A percentile compares a stretch with the other conserved stretches of the same genome.
phyloP scores from a whole-genome alignment of 2,329 filamentous ascomycete species.

The Colletotrichum trifolii region DNA sequence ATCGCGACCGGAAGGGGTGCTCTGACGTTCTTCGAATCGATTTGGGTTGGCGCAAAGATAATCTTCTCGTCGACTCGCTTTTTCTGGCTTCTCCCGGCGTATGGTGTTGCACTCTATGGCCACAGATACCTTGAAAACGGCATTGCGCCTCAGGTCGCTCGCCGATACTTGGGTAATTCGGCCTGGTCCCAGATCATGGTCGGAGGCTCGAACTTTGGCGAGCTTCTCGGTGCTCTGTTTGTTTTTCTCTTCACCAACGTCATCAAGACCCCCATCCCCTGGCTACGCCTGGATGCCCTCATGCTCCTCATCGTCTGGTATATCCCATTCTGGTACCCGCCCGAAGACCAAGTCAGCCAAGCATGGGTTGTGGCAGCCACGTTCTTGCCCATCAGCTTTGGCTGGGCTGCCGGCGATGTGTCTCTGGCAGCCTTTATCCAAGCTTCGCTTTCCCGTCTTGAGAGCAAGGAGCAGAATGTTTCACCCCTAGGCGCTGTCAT shows the following conservation, averaged over 20 bases:
- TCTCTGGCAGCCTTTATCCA: constrained; percentile 63
- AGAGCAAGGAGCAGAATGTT: constrained; percentile 55
- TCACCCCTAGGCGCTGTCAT: constrained; percentile 62
- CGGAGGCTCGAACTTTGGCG: constrained; percentile 61
- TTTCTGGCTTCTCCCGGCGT: constrained; percentile 61
- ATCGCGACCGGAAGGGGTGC: constrained; percentile 17
- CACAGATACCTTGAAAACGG: constrained; percentile 63
- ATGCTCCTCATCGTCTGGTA: constrained; percentile 60
- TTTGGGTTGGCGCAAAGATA: constrained; percentile 57
- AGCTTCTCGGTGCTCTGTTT: constrained; percentile 58
- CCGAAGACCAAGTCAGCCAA: constrained; percentile 50
- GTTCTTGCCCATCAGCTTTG: constrained; percentile 60
- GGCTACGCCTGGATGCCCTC: constrained; percentile 59
- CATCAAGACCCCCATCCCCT: constrained; percentile 61
- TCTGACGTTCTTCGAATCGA: constrained; percentile 48
- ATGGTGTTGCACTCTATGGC: constrained; percentile 60
- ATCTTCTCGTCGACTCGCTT: constrained; percentile 59
- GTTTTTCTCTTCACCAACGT: constrained; percentile 61
- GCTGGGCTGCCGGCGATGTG: constrained; percentile 63
- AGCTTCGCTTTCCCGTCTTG: constrained; percentile 57
- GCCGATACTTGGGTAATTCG: constrained; percentile 58
- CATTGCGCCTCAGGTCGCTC: constrained; percentile 57
- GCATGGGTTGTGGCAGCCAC: constrained; percentile 45
- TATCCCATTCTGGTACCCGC: constrained; percentile 57
- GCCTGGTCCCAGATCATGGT: constrained; percentile 63